Evolutionary conservation across 768 basidiomycete species (phyloP), one percentile per base, ranked within the genome.

Genomic region (Astraeus odoratus): DNA sequence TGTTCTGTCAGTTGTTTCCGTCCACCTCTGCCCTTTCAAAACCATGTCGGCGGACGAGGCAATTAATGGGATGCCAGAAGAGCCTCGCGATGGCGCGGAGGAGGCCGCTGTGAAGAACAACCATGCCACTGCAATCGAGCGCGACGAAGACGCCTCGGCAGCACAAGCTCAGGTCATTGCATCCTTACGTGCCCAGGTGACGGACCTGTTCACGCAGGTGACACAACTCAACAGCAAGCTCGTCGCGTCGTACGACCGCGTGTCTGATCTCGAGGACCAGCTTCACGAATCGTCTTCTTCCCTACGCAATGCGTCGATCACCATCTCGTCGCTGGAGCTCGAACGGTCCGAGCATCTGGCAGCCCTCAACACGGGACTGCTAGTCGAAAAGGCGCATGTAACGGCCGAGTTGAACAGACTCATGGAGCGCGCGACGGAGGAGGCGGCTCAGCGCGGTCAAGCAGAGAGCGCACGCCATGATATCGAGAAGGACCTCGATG

Each of bases 371-470:
- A 90, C 88, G 0, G 95, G 95, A 8, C 67, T 95, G 33, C 72
- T 97, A 34, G 94, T 99, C 18, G 95, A 99, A 64, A 86, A 87
- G 59, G 71, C 80, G 18, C 84, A 94, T 64, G 93, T 98, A 44
- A 92, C 88, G 8, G 62, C 81, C 3, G 95, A 99, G 69, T 81
- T 99, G 47, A 94, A 81, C 53, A 78, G 93, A 24, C 70, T 99
- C 48, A 97, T 97, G 82, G 88, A 93, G 55, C 86, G 83, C 51
- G 84, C 93, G n/a, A 89, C 91, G 16, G 91, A 95, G 57, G 95
- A 96, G 67, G 92, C 94, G 12, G 82, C 89, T 1, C 79, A 84
- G 52, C 77, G 95, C 12, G 93, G 92, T 10, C 83, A 90, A 62
- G 94, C 94, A 1, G 94, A 95, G 64, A 79, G 71, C 40, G 92